phyloP scores from a whole-genome alignment of 495 filamentous ascomycete species.

The Hypoxylon intermedium region DNA sequence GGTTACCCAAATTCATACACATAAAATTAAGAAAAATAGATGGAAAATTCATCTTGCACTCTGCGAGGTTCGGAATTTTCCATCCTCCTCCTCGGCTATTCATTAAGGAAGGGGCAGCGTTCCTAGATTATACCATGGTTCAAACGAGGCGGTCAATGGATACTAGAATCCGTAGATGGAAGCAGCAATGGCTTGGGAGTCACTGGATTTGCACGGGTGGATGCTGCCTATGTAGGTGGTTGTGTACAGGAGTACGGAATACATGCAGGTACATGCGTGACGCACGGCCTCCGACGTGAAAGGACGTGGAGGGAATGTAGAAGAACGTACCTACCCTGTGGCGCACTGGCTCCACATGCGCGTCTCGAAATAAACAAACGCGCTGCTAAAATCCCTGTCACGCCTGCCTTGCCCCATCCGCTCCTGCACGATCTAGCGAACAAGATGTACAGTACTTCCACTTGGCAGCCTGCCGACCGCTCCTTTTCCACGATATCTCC shows the following conservation, averaged over 20 bases:
- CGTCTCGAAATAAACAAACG: slow-evolving; percentile 42
- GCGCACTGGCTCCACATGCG: slow-evolving; percentile 27
- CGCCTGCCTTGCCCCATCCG: neutral
- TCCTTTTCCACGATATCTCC: slow-evolving; percentile 28
- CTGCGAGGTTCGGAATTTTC: too few relatives aligned
- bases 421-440: slow-evolving; percentile 27
- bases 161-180: neutral
- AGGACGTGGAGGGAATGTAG: too few relatives aligned
- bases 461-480: slow-evolving; percentile 28
- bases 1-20: neutral
- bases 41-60: too few relatives aligned
- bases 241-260: neutral
- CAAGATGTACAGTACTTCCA: slow-evolving; percentile 17
- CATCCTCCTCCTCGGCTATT: neutral
- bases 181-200: neutral
- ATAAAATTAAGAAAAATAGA: slow-evolving; percentile 10
- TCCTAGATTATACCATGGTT: slow-evolving; percentile 8
- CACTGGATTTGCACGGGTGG: neutral
- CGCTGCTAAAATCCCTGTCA: slow-evolving; percentile 19
- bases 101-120: neutral
- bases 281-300: slow-evolving; percentile 18
- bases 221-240: too few relatives aligned
- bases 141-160: slow-evolving; percentile 23
- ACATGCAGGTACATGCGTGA: slow-evolving; percentile 1
- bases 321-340: slow-evolving; percentile 24